phyloP scores from a whole-genome alignment of 192 early-diverging fungal species.

The Jimgerdemannia lactiflua region DNA sequence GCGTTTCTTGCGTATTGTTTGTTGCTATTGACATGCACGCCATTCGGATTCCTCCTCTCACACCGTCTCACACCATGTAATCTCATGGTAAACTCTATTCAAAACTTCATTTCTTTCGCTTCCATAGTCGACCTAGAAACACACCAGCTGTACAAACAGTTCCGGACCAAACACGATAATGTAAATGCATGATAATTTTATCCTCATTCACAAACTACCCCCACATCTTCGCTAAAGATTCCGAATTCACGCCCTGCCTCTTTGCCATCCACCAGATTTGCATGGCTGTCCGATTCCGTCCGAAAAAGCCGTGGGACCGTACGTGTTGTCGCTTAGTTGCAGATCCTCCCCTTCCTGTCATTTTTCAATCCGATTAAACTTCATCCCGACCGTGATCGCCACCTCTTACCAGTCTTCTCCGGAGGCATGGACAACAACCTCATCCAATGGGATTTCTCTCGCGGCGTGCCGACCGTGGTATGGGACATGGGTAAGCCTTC shows the following conservation, averaged over 20 bases:
- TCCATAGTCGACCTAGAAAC: conserved; percentile 37
- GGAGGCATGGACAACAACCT: conserved; percentile 51
- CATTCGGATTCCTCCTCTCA: no score
- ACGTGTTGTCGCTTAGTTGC: background rate
- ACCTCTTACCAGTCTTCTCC: conserved; percentile 33
- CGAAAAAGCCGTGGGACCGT: conserved; percentile 35
- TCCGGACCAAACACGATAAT: conserved; percentile 40
- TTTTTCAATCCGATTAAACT: no score
- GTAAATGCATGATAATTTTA: conserved; percentile 19
- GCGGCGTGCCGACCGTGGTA: conserved; percentile 27
- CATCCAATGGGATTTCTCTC: conserved; percentile 47
- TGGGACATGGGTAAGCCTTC: conserved; percentile 38
- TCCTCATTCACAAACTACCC: no score
- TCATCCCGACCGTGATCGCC: background rate
- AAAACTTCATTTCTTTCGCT: no score
- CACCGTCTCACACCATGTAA: no score
- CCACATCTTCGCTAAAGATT: no score
- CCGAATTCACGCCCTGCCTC: no score
- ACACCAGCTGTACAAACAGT: conserved; percentile 37
- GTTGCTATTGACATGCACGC: no score
- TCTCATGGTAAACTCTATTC: no score
- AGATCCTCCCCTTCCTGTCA: background rate
- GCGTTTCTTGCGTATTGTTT: background rate
- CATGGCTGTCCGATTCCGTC: conserved; percentile 45
- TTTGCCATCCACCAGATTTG: conserved; percentile 31